These are phyloP conservation scores for Penicillium pancosmium DNA, from an alignment of 495 filamentous ascomycete genomes.

Conservation along the genomic window DNA sequence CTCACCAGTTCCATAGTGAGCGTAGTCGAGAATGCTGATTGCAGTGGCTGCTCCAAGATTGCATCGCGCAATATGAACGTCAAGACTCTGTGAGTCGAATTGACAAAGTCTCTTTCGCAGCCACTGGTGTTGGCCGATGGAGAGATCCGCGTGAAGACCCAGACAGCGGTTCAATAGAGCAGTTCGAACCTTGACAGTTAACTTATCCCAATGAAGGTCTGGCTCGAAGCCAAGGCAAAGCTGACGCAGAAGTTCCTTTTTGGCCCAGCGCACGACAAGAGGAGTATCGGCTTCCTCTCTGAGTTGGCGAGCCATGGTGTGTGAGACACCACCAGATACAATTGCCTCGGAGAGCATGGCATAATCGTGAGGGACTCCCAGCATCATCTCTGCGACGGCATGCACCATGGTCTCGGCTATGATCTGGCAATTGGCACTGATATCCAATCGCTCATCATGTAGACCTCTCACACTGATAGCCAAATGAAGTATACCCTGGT, in stretches of 20 bases:
- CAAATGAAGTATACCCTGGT: slow-evolving; percentile 38
- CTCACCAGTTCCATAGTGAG: slow-evolving; percentile 40
- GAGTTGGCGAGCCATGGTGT: slow-evolving; percentile 42
- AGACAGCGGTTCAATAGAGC: slow-evolving; percentile 43
- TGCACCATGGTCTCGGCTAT: slow-evolving; percentile 61
- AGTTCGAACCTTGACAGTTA: slow-evolving; percentile 38
- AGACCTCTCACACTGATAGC: slow-evolving; percentile 46
- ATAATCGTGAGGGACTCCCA: slow-evolving; percentile 55
- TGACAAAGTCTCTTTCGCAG: slow-evolving; percentile 39
- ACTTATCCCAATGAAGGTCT: slow-evolving; percentile 47
- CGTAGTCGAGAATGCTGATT: slow-evolving; percentile 42
- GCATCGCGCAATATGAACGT: slow-evolving; percentile 43
- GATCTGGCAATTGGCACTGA: slow-evolving; percentile 48
- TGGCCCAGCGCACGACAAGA: slow-evolving; percentile 42
- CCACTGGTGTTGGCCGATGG: slow-evolving; percentile 34
- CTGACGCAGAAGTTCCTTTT: slow-evolving; percentile 45
- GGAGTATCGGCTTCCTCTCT: slow-evolving; percentile 38
- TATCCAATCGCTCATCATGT: slow-evolving; percentile 40
- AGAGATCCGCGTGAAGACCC: slow-evolving; percentile 31
- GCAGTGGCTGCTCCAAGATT: slow-evolving; percentile 46
- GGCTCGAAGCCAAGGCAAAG: slow-evolving; percentile 47
- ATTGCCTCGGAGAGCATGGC: slow-evolving; percentile 51
- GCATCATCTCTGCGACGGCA: slow-evolving; percentile 50
- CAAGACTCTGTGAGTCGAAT: slow-evolving; percentile 38
- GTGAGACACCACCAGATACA: slow-evolving; percentile 40